Evolutionary conservation across 106 monocot species (phyloP).

Genomic region (Apostasia shenzhenica): DNA sequence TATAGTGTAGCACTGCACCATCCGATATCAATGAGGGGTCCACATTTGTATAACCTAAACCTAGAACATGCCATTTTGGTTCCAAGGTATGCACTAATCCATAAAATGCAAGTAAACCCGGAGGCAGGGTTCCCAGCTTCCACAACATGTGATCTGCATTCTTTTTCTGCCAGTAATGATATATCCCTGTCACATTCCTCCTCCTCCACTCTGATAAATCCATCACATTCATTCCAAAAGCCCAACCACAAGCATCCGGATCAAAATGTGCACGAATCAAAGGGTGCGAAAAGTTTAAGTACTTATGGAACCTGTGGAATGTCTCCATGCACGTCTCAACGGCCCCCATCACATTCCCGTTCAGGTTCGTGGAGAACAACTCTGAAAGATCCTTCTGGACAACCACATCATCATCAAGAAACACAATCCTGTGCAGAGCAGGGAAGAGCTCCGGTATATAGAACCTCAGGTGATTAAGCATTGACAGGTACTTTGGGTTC

Average conservation of each 20-base stretch:
- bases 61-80: constrained; percentile 28
- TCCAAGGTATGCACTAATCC: constrained; percentile 19
- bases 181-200: constrained; percentile 22
- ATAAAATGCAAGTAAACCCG: constrained; percentile 24
- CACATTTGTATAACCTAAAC: constrained; percentile 20
- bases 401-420: constrained; percentile 31
- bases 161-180: constrained; percentile 34
- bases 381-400: constrained; percentile 26
- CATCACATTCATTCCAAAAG: constrained; percentile 33
- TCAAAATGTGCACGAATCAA: constrained; percentile 18
- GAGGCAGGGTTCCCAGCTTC: constrained; percentile 28
- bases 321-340: constrained; percentile 32
- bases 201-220: constrained; percentile 23
- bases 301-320: constrained; percentile 27
- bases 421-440: constrained; percentile 17
- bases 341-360: constrained; percentile 31
- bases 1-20: constrained; percentile 28
- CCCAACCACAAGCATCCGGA: constrained; percentile 30
- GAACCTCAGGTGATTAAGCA: constrained; percentile 32
- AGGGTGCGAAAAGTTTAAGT: constrained; percentile 28
- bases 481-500: constrained; percentile 30
- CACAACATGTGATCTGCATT: constrained; percentile 27
- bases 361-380: constrained; percentile 19
- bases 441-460: constrained; percentile 35
- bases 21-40: constrained; percentile 12